These are phyloP conservation scores for Breynia disticha DNA, from an alignment of 441 rosid species.

Conservation along the genomic window DNA sequence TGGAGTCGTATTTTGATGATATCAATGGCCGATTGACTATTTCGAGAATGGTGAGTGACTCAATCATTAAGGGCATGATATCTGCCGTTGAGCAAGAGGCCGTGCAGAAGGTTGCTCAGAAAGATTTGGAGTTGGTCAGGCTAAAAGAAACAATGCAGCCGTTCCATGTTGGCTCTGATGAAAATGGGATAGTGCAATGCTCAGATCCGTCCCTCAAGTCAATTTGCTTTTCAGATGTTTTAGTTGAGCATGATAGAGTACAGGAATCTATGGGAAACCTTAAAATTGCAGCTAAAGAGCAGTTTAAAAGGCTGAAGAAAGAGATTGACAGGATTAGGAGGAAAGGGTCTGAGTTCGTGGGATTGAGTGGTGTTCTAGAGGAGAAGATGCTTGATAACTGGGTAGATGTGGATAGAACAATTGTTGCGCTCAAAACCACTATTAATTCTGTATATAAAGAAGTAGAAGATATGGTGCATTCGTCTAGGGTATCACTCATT, in stretches of 20 bases:
- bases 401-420: constrained; percentile 35
- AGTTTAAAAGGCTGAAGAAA: constrained; percentile 46
- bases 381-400: constrained; percentile 36
- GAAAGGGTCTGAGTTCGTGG: constrained; percentile 27
- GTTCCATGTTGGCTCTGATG: constrained; percentile 28
- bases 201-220: constrained; percentile 11
- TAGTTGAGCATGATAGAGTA: constrained; percentile 13
- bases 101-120: constrained; percentile 47
- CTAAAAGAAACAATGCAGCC: constrained; percentile 32
- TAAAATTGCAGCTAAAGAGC: constrained; percentile 33
- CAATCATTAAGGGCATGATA: constrained; percentile 66
- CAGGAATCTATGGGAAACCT: constrained; percentile 33
- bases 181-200: constrained; percentile 14
- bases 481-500: constrained; percentile 29
- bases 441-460: constrained; percentile 32
- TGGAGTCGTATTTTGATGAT: constrained; percentile 60
- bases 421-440: constrained; percentile 40
- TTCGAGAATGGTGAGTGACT: constrained; percentile 76
- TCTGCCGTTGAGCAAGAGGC: constrained; percentile 71
- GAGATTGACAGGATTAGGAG: constrained; percentile 39
- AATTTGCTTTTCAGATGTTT: constrained; percentile 14
- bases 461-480: constrained; percentile 23
- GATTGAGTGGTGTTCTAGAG: constrained; percentile 32
- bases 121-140: constrained; percentile 53
- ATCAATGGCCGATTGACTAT: constrained; percentile 41